These are phyloP conservation scores for Stygiomarasmius scandens DNA, from an alignment of 1,284 basidiomycete genomes.

Conservation along the genomic window DNA sequence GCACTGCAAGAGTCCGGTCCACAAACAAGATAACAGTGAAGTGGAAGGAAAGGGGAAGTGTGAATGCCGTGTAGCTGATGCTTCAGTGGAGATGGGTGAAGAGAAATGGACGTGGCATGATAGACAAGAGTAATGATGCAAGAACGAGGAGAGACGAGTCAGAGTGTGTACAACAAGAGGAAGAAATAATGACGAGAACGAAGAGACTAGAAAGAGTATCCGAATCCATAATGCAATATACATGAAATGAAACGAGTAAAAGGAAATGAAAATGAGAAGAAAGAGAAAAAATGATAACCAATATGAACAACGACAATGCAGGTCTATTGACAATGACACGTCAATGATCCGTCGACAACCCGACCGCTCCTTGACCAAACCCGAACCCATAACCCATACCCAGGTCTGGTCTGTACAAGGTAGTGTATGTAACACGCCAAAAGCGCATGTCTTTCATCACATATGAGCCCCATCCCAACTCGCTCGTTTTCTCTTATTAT, in stretches of 20 bases:
- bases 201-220: not conserved
- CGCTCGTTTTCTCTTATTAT: constrained; percentile 72
- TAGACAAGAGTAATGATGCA: not conserved
- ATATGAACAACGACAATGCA: not conserved
- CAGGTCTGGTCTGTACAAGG: no score
- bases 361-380: not conserved
- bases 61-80: not conserved
- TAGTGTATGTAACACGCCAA: not conserved
- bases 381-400: not conserved
- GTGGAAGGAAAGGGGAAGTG: not conserved
- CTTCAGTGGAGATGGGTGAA: not conserved
- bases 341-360: not conserved
- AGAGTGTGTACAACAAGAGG: not conserved
- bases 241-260: not conserved
- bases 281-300: not conserved
- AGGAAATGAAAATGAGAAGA: not conserved
- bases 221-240: not conserved
- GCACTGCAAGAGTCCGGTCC: not conserved
- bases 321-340: not conserved
- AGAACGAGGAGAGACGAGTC: not conserved
- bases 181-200: not conserved
- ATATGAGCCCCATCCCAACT: constrained; percentile 68
- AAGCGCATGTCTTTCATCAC: not conserved
- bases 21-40: not conserved
- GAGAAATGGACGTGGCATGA: not conserved